These are phyloP conservation scores for Solanum hybrid DNA, from an alignment of 305 asterid species.

Conservation along the genomic window DNA sequence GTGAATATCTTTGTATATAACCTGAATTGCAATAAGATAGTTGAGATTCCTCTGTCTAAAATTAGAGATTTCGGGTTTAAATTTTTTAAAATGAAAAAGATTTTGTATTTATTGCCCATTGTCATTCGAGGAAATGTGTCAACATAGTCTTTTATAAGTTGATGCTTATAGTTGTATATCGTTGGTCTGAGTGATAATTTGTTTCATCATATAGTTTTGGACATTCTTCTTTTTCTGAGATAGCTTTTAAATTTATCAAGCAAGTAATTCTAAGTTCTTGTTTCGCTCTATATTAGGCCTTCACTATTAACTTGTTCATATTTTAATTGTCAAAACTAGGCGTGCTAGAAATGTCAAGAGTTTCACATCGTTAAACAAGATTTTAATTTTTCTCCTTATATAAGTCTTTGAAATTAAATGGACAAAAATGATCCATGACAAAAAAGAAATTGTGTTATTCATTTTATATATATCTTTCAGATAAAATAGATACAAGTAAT, in stretches of 20 bases:
- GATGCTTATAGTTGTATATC: neutral
- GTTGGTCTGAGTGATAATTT: neutral
- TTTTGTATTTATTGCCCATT: neutral
- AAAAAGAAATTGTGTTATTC: neutral
- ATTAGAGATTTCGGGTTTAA: too few relatives aligned
- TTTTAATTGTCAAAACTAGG: neutral
- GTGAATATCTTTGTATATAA: neutral
- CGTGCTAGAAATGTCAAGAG: neutral
- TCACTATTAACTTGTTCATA: neutral
- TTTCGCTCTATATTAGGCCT: neutral
- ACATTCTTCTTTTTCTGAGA: neutral
- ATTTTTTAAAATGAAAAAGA: neutral
- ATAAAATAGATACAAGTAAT: neutral
- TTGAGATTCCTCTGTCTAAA: neutral
- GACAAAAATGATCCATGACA: neutral
- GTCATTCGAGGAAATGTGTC: neutral
- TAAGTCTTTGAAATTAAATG: neutral
- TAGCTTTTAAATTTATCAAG: neutral
- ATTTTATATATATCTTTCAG: neutral
- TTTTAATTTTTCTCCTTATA: neutral
- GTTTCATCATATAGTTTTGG: neutral
- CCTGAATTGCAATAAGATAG: too few relatives aligned
- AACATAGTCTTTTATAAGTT: neutral
- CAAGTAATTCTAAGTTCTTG: neutral
- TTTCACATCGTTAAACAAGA: neutral